These are phyloP conservation scores for Phyllosticta ampelicida DNA, from an alignment of 2,329 filamentous ascomycete species.

Conservation along the genomic window DNA sequence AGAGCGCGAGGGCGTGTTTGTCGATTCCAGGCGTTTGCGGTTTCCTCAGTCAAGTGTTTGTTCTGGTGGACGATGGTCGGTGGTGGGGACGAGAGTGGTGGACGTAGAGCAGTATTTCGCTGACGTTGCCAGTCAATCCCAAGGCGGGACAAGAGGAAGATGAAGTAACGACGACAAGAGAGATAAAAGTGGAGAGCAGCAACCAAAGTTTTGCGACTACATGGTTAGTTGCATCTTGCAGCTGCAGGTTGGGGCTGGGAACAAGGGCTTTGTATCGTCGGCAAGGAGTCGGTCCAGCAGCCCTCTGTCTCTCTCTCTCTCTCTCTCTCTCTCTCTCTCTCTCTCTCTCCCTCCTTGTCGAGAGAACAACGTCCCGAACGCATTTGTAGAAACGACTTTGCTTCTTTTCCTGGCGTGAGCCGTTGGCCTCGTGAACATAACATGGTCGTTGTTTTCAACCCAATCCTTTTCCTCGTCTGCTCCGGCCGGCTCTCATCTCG, in stretches of 20 bases:
- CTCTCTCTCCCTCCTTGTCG: no score
- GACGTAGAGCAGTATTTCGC: not conserved
- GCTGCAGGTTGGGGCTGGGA: not conserved
- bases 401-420: not conserved
- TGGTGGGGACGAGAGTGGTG: not conserved
- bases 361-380: not conserved
- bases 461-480: not conserved
- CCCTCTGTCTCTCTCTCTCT: no score
- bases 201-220: not conserved
- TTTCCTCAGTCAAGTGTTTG: not conserved
- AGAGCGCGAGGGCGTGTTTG: not conserved
- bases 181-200: not conserved
- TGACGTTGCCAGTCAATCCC: not conserved
- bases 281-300: not conserved
- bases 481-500: not conserved
- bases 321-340: no score
- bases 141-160: not conserved
- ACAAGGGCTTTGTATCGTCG: not conserved
- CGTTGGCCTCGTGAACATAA: not conserved
- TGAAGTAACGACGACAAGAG: not conserved
- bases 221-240: not conserved
- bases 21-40: not conserved
- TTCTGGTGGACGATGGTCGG: not conserved
- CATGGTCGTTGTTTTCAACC: not conserved
- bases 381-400: no score